Percentiles rank a stretch among this genome's conserved stretches.
Evolutionary conservation across 202 grass and related monocot species (phyloP).

Genomic region (Cymbopogon flexuosus): DNA sequence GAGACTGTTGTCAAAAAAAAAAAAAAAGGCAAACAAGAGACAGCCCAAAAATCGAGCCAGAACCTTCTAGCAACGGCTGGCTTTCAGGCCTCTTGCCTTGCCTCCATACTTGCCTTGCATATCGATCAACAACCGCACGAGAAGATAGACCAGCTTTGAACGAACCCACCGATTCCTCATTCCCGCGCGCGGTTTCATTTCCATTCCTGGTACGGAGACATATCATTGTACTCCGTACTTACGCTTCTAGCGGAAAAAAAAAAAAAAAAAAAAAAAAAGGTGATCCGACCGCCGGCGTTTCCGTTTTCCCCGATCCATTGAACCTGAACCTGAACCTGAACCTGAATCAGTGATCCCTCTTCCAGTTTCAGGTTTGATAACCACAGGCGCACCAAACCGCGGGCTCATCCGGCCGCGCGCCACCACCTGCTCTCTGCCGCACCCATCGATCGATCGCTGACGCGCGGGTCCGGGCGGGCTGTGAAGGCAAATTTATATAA

Average conservation of each 20-base stretch:
- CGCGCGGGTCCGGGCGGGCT: background rate
- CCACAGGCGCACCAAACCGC: conserved; percentile 13
- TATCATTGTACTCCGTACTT: background rate
- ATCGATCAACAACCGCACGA: too few species aligned
- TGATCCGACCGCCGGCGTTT: too few species aligned
- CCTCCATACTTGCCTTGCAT: too few species aligned
- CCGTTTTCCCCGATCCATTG: background rate
- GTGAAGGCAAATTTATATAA: background rate
- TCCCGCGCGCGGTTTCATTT: conserved; percentile 1
- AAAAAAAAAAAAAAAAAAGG: background rate
- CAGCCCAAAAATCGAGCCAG: too few species aligned
- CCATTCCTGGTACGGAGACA: background rate
- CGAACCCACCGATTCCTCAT: background rate
- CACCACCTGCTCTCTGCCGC: too few species aligned
- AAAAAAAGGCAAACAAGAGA: too few species aligned
- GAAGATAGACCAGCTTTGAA: too few species aligned
- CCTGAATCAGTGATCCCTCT: background rate
- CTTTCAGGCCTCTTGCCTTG: too few species aligned
- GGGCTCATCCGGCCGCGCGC: background rate
- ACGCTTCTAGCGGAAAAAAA: too few species aligned
- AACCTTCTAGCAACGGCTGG: too few species aligned
- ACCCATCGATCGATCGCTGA: too few species aligned
- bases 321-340: background rate
- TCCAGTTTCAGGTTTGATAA: background rate
- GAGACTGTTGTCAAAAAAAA: too few species aligned